These are phyloP conservation scores for Melanogaster broomeanus DNA, from an alignment of 768 basidiomycete genomes.

Conservation along the genomic window DNA sequence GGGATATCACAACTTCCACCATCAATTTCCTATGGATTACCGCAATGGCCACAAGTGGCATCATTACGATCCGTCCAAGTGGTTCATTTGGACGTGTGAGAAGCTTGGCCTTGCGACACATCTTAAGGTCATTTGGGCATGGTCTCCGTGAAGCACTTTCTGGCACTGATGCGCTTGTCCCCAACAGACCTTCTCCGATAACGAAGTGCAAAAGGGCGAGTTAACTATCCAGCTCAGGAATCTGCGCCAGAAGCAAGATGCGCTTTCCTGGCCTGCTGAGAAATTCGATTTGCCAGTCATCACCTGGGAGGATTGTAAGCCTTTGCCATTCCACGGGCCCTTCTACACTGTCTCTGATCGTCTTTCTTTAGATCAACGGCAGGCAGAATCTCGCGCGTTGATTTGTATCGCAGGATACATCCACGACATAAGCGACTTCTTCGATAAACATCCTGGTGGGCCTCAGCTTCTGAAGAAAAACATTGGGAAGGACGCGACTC, in stretches of 20 bases:
- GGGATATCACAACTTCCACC: slow-evolving; percentile 96
- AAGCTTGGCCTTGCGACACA: slow-evolving; percentile 50
- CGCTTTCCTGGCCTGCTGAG: slow-evolving; percentile 73
- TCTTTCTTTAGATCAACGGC: slow-evolving; percentile 62
- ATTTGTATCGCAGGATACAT: slow-evolving; percentile 88
- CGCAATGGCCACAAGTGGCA: slow-evolving; percentile 87
- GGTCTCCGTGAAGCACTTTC: not conserved
- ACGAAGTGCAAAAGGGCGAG: slow-evolving; percentile 78
- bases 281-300: slow-evolving; percentile 77
- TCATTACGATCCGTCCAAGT: slow-evolving; percentile 90
- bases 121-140: slow-evolving; percentile 41
- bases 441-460: slow-evolving; percentile 89
- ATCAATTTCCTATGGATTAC: slow-evolving; percentile 93
- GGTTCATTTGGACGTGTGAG: slow-evolving; percentile 61
- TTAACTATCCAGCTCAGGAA: slow-evolving; percentile 90
- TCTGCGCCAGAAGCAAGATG: slow-evolving; percentile 72
- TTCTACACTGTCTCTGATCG: not conserved
- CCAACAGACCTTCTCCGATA: slow-evolving; percentile 49
- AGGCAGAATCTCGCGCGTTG: slow-evolving; percentile 76
- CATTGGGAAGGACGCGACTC: slow-evolving; percentile 87
- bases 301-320: slow-evolving; percentile 79
- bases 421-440: slow-evolving; percentile 78
- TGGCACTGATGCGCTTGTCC: not conserved
- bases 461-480: slow-evolving; percentile 75
- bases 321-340: not conserved